A percentile compares a stretch with the other conserved stretches of the same genome.
phyloP scores from a whole-genome alignment of 2,329 filamentous ascomycete species.

The Chaetomium olivaceum region DNA sequence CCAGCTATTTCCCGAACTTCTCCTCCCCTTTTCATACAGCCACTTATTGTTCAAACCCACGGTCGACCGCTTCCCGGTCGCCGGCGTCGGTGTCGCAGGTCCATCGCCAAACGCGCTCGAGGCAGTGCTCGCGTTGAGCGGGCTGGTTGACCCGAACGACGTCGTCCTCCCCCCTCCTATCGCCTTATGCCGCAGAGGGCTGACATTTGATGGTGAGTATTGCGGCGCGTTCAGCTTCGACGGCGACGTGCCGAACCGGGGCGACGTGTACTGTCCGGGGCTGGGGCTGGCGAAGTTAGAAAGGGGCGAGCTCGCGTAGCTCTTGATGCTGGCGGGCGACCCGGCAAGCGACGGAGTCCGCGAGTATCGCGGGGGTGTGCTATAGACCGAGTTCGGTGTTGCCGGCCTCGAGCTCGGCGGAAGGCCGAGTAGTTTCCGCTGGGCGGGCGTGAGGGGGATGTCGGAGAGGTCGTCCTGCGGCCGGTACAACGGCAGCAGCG shows the following conservation, averaged over 20 bases:
- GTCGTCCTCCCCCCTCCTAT: constrained; percentile 47
- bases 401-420: constrained; percentile 63
- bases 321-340: constrained; percentile 61
- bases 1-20: constrained; percentile 48
- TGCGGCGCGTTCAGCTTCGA: constrained; percentile 36
- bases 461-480: constrained; percentile 77
- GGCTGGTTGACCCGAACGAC: constrained; percentile 62
- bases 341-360: constrained; percentile 67
- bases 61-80: constrained; percentile 65
- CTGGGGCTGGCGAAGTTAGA: constrained; percentile 56
- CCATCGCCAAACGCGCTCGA: constrained; percentile 54
- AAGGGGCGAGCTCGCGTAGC: constrained; percentile 59
- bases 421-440: constrained; percentile 81
- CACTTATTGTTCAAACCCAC: constrained; percentile 88
- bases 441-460: constrained; percentile 86
- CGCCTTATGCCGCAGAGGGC: constrained; percentile 68
- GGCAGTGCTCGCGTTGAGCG: constrained; percentile 52
- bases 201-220: constrained; percentile 45
- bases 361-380: constrained; percentile 84
- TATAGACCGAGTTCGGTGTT: constrained; percentile 70
- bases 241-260: constrained; percentile 33
- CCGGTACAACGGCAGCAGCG: constrained; percentile 71
- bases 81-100: constrained; percentile 69
- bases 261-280: constrained; percentile 18
- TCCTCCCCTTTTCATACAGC: constrained; percentile 81